Evolutionary conservation across 164 flowering plant species (phyloP).

Genomic region (Vitis rupestris): DNA sequence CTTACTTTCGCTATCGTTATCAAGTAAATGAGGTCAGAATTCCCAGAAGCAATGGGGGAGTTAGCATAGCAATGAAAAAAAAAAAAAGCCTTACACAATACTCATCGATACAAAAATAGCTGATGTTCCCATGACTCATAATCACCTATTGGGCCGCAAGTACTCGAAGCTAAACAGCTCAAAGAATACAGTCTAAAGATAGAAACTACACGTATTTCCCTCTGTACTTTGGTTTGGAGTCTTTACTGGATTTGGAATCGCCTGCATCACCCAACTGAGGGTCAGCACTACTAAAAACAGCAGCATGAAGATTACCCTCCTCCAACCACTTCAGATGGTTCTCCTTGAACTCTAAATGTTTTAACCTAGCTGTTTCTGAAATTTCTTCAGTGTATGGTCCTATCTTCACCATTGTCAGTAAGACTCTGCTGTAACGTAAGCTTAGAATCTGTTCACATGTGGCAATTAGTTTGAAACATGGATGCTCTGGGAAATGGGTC

Average conservation of each 20-base stretch:
- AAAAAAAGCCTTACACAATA: too few relatives aligned
- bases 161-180: too few relatives aligned
- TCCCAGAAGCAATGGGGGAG: too few relatives aligned
- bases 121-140: not conserved
- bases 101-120: too few relatives aligned
- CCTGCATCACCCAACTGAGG: slow-evolving; percentile 8
- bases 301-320: slow-evolving; percentile 92
- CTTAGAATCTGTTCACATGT: slow-evolving; percentile 89
- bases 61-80: too few relatives aligned
- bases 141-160: too few relatives aligned
- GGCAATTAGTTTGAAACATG: slow-evolving; percentile 70
- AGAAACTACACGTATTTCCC: slow-evolving; percentile 78
- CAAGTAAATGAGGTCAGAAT: too few relatives aligned
- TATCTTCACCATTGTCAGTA: slow-evolving; percentile 86
- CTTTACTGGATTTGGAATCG: slow-evolving; percentile 44
- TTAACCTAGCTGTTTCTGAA: slow-evolving; percentile 59
- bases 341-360: slow-evolving; percentile 77
- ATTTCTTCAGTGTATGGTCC: slow-evolving; percentile 62
- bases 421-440: slow-evolving; percentile 77
- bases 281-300: slow-evolving; percentile 66
- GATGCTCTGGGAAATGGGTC: slow-evolving; percentile 67
- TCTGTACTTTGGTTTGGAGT: slow-evolving; percentile 80
- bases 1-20: too few relatives aligned
- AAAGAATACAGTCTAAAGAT: too few relatives aligned
- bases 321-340: slow-evolving; percentile 95